Conservation (phyloP, 495 filamentous ascomycete species). For the Penicillium turbatum region DNA sequence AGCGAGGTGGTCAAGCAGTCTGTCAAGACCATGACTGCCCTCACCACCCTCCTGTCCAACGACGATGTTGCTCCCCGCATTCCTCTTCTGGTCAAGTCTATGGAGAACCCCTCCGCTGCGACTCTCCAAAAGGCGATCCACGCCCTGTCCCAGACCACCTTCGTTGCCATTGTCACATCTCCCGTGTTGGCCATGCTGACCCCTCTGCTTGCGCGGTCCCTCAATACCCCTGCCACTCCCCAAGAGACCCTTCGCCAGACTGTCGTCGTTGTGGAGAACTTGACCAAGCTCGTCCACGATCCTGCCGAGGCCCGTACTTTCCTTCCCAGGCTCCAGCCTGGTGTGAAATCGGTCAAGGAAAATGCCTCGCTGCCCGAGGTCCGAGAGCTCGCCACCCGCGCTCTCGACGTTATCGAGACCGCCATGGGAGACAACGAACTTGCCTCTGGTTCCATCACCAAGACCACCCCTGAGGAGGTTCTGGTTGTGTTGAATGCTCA, state of each 20-base stretch:
- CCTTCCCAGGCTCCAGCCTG: conserved; percentile 90
- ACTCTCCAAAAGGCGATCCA: conserved; percentile 92
- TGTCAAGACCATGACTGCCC: conserved; percentile 80
- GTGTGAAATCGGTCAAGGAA: conserved; percentile 82
- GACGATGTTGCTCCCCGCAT: conserved; percentile 94
- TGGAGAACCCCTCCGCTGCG: conserved; percentile 90
- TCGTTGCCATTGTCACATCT: conserved; percentile 95
- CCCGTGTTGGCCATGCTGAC: conserved; percentile 96
- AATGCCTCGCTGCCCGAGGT: conserved; percentile 93
- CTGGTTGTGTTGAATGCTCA: conserved; percentile 66
- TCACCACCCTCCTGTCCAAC: conserved; percentile 90
- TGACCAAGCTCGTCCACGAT: conserved; percentile 98
- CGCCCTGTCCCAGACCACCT: conserved; percentile 96
- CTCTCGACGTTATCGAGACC: conserved; percentile 83
- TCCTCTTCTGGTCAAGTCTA: conserved; percentile 87
- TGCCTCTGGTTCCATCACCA: conserved; percentile 56
- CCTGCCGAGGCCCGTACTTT: conserved; percentile 94
- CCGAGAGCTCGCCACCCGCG: conserved; percentile 79
- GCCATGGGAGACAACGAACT: conserved; percentile 73
- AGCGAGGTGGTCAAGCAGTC: conserved; percentile 84
- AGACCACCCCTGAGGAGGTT: conserved; percentile 73
- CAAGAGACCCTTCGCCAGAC: conserved; percentile 96
- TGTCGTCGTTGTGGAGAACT: conserved; percentile 95
- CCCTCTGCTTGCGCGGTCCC: conserved; percentile 85
- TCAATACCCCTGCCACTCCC: conserved; percentile 82